phyloP scores from a whole-genome alignment of 2,329 filamentous ascomycete species.

The Cladophialophora yegresii region DNA sequence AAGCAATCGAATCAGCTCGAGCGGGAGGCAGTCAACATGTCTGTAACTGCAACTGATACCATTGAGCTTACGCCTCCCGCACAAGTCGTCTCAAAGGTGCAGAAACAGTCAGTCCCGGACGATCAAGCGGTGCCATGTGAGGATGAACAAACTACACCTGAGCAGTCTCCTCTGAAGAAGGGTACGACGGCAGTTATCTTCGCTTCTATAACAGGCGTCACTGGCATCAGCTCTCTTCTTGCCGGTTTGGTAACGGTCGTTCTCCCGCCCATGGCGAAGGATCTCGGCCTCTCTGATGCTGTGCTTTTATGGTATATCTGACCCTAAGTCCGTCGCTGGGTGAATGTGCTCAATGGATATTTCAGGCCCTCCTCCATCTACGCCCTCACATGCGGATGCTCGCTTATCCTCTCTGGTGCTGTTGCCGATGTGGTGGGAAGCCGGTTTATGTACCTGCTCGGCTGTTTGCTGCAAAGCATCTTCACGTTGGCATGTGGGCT shows the following conservation, averaged over 20 bases:
- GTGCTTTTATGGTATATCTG: conserved; percentile 36
- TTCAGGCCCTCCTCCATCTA: conserved; percentile 42
- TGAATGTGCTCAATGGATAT: not conserved
- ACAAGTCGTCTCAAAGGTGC: not conserved
- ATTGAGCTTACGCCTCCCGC: conserved; percentile 14
- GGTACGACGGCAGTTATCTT: conserved; percentile 25
- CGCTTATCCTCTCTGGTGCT: conserved; percentile 54
- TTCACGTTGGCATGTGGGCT: conserved; percentile 52
- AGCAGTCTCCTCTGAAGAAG: conserved; percentile 3
- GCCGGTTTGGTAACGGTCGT: conserved; percentile 36
- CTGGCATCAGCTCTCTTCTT: conserved; percentile 30
- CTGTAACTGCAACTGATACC: conserved; percentile 6
- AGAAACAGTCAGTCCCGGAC: not conserved
- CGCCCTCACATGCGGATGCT: conserved; percentile 51
- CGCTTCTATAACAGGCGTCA: conserved; percentile 26
- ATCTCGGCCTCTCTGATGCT: conserved; percentile 32
- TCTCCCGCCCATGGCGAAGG: conserved; percentile 35
- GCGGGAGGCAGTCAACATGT: not conserved
- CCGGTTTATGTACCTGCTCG: conserved; percentile 50
- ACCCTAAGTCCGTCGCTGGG: not conserved
- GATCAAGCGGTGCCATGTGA: not conserved
- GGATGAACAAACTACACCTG: not conserved
- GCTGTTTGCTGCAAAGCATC: conserved; percentile 48
- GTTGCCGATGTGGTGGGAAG: conserved; percentile 56
- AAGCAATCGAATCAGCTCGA: not conserved